These are phyloP conservation scores for Rhodotorula toruloides DNA, from an alignment of 768 basidiomycete genomes.

Conservation along the genomic window DNA sequence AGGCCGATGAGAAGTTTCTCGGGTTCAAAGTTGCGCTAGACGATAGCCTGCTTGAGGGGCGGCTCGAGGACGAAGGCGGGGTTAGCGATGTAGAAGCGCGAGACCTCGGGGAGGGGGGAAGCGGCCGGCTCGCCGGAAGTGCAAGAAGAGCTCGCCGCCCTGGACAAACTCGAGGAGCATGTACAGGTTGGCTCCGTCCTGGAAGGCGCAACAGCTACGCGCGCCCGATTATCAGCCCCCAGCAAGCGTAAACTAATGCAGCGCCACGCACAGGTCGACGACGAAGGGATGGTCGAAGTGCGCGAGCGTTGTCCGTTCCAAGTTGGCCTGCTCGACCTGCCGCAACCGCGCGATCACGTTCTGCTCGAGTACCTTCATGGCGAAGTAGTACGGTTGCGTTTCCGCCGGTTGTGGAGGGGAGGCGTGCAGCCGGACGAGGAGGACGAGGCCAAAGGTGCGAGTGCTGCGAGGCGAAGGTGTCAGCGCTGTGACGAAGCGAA, in stretches of 20 bases:
- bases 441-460: constrained; percentile 89
- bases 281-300: constrained; percentile 90
- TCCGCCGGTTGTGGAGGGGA: constrained; percentile 50
- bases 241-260: not conserved
- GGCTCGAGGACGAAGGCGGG: constrained; percentile 93
- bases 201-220: constrained; percentile 58
- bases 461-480: constrained; percentile 54
- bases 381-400: constrained; percentile 62
- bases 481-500: not conserved
- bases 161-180: constrained; percentile 69
- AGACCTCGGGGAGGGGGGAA: constrained; percentile 97
- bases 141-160: constrained; percentile 93
- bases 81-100: constrained; percentile 93
- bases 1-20: constrained; percentile 96
- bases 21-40: constrained; percentile 96
- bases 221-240: not conserved
- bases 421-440: constrained; percentile 71
- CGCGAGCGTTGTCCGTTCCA: constrained; percentile 87
- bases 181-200: constrained; percentile 94
- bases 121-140: constrained; percentile 79
- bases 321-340: constrained; percentile 96
- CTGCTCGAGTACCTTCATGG: constrained; percentile 84
- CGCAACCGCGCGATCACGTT: constrained; percentile 77
- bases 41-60: constrained; percentile 91
- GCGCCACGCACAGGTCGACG: constrained; percentile 61